Percentiles rank a stretch among this genome's conserved stretches.
Evolutionary conservation across 2,329 filamentous ascomycete genomes (phyloP).

Genomic region (Stylonectria norvegica): DNA sequence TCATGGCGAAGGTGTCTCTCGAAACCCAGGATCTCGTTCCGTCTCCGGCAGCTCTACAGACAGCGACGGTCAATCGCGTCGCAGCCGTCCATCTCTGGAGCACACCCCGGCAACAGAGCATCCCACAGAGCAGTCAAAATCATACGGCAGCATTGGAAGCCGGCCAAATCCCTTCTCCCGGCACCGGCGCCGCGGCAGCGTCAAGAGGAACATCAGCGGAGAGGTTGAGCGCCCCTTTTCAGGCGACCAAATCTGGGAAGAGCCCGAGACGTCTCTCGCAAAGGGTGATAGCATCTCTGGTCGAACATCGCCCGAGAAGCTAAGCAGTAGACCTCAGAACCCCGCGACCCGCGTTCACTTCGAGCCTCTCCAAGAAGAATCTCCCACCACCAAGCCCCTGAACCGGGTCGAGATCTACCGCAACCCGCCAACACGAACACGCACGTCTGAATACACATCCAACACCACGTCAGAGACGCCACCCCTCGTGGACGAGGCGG

Average conservation of each 20-base stretch:
- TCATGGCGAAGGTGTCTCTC: constrained; percentile 37
- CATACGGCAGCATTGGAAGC: constrained; percentile 40
- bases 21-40: constrained; percentile 42
- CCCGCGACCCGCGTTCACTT: constrained; percentile 35
- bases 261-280: constrained; percentile 55
- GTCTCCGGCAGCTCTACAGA: constrained; percentile 52
- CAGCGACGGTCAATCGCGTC: constrained; percentile 39
- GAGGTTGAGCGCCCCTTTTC: constrained; percentile 66
- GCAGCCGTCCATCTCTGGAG: constrained; percentile 28
- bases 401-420: constrained; percentile 71
- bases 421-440: constrained; percentile 79
- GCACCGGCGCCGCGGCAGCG: constrained; percentile 59
- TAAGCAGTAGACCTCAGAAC: constrained; percentile 33
- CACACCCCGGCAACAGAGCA: constrained; percentile 15
- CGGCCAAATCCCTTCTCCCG: constrained; percentile 35
- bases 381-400: constrained; percentile 35
- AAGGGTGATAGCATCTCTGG: constrained; percentile 18
- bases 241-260: constrained; percentile 84
- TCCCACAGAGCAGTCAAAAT: constrained; percentile 31
- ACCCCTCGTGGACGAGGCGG: constrained; percentile 37
- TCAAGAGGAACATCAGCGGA: constrained; percentile 67
- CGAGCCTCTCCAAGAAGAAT: constrained; percentile 40
- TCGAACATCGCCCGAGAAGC: constrained; percentile 32
- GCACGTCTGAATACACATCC: constrained; percentile 73
- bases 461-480: constrained; percentile 48